Evolutionary conservation across 148 eudicot genomes (phyloP).

Genomic region (Nepenthes gracilis): DNA sequence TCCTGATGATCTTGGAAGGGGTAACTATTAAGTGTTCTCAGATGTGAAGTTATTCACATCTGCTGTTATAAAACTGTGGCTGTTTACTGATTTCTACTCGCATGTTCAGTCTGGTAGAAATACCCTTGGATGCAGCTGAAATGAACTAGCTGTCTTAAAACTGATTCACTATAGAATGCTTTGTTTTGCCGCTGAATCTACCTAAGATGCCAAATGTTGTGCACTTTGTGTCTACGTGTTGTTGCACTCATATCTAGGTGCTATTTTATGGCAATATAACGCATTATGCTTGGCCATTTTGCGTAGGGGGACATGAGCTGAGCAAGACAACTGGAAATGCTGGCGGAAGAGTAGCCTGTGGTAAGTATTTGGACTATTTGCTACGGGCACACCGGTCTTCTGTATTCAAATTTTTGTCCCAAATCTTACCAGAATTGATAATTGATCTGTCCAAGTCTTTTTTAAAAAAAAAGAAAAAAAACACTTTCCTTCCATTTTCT

Average conservation of each 20-base stretch:
- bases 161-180: too few relatives aligned
- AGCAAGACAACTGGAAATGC: conserved; percentile 79
- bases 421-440: not conserved
- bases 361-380: conserved; percentile 18
- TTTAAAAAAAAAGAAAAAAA: too few relatives aligned
- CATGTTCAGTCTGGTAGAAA: not conserved
- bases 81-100: not conserved
- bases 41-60: not conserved
- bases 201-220: not conserved
- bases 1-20: conserved; percentile 96
- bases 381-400: not conserved
- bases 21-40: conserved; percentile 16
- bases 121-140: not conserved
- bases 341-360: conserved; percentile 74
- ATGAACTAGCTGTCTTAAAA: not conserved
- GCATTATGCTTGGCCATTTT: not conserved
- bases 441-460: not conserved
- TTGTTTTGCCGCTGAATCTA: not conserved
- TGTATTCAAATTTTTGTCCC: not conserved
- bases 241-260: not conserved
- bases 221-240: not conserved
- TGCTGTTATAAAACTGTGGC: not conserved
- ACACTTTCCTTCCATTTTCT: too few relatives aligned
- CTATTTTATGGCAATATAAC: not conserved
- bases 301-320: conserved; percentile 63